These are phyloP conservation scores for Eimeria maxima DNA, from an alignment of 169 alveolate species.

Conservation along the genomic window DNA sequence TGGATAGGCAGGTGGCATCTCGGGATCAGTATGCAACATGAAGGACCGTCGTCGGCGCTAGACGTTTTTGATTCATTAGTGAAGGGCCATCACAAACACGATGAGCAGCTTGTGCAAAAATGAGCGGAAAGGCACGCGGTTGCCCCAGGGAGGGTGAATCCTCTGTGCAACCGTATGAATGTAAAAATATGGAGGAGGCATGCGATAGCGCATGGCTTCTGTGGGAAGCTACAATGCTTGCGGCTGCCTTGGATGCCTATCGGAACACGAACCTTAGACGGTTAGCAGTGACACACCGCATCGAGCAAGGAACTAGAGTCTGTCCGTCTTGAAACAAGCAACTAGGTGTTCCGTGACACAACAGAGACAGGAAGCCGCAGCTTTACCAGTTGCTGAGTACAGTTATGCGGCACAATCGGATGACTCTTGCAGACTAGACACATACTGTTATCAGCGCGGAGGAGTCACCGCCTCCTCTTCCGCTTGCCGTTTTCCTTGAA, in stretches of 20 bases:
- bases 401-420: background rate
- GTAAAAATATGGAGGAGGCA: background rate
- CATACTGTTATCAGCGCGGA: background rate
- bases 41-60: background rate
- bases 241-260: constrained; percentile 55
- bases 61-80: background rate
- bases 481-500: background rate
- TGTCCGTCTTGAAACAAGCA: too few species aligned
- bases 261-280: constrained; percentile 40
- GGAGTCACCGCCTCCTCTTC: background rate
- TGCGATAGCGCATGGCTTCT: constrained; percentile 45
- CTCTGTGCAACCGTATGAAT: background rate
- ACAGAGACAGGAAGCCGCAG: too few species aligned
- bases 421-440: background rate
- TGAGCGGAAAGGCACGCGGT: constrained; percentile 8
- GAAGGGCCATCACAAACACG: background rate
- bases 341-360: background rate
- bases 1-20: background rate
- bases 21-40: background rate
- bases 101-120: background rate
- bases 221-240: constrained; percentile 70
- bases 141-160: background rate
- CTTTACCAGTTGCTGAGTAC: background rate
- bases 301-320: background rate
- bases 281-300: background rate